phyloP scores from a whole-genome alignment of 768 basidiomycete genomes.

The Boletus sensibilis region DNA sequence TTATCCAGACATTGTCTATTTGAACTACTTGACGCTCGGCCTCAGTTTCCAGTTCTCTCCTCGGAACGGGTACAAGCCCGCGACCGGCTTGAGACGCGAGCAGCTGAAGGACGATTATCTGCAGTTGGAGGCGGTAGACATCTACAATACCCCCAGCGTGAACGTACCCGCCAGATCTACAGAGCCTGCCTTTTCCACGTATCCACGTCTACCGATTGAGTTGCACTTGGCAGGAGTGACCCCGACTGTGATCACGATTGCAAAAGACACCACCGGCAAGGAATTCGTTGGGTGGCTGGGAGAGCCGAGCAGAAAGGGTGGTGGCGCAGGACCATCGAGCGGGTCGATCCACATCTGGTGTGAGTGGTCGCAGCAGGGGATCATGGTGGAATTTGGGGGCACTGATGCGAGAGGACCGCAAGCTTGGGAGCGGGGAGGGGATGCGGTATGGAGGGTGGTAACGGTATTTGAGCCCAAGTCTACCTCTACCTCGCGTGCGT shows the following conservation, averaged over 20 bases:
- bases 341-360: constrained; percentile 92
- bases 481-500: neutral
- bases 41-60: constrained; percentile 80
- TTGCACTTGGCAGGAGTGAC: constrained; percentile 42
- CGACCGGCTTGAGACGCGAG: constrained; percentile 41
- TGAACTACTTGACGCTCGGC: constrained; percentile 79
- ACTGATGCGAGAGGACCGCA: constrained; percentile 74
- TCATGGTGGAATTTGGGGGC: constrained; percentile 87
- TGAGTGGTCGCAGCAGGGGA: constrained; percentile 79
- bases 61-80: constrained; percentile 59
- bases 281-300: constrained; percentile 74
- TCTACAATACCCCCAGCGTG: constrained; percentile 64
- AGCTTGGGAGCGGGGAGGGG: constrained; percentile 86
- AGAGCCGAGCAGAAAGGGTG: constrained; percentile 90
- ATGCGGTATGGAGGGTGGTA: constrained; percentile 74
- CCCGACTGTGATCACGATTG: constrained; percentile 43
- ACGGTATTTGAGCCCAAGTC: constrained; percentile 51
- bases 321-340: constrained; percentile 78
- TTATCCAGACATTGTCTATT: constrained; percentile 82
- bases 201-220: constrained; percentile 53
- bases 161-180: constrained; percentile 41
- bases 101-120: constrained; percentile 53
- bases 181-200: constrained; percentile 56
- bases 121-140: constrained; percentile 69
- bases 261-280: constrained; percentile 60